Conservation (phyloP, 2,329 filamentous ascomycete genomes). For the Cercospora sesami region DNA sequence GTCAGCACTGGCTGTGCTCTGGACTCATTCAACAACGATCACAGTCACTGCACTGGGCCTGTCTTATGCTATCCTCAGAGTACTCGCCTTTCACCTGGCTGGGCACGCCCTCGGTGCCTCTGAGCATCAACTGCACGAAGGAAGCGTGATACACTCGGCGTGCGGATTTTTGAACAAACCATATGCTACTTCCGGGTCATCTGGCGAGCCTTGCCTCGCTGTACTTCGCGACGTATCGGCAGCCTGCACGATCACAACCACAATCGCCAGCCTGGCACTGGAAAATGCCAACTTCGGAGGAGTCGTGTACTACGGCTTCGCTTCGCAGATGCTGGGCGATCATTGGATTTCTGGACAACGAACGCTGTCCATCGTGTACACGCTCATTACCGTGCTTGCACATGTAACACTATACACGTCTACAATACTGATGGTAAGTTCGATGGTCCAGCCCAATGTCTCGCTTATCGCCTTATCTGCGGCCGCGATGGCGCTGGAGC, state of each 20-base stretch:
- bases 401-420: slow-evolving; percentile 29
- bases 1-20: slow-evolving; percentile 42
- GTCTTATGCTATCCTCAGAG: slow-evolving; percentile 45
- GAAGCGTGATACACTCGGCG: slow-evolving; percentile 39
- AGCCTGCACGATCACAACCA: slow-evolving; percentile 31
- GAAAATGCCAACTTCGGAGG: slow-evolving; percentile 34
- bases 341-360: slow-evolving; percentile 29
- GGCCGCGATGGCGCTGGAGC: not conserved
- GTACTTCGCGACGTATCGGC: slow-evolving; percentile 36
- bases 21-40: slow-evolving; percentile 37
- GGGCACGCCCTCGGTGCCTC: slow-evolving; percentile 36
- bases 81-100: slow-evolving; percentile 44
- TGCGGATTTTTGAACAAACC: slow-evolving; percentile 39
- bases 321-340: slow-evolving; percentile 28
- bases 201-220: slow-evolving; percentile 21
- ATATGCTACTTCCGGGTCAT: not conserved
- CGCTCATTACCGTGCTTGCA: slow-evolving; percentile 27
- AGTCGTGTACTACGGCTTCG: slow-evolving; percentile 29
- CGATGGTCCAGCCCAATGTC: not conserved
- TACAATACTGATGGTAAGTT: slow-evolving; percentile 37
- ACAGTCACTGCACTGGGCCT: slow-evolving; percentile 44
- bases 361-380: slow-evolving; percentile 26
- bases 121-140: slow-evolving; percentile 28
- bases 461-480: not conserved
- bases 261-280: slow-evolving; percentile 31